Base-by-base conservation (phyloP, 1,284 basidiomycete genomes). In the Sparassis latifolia region DNA sequence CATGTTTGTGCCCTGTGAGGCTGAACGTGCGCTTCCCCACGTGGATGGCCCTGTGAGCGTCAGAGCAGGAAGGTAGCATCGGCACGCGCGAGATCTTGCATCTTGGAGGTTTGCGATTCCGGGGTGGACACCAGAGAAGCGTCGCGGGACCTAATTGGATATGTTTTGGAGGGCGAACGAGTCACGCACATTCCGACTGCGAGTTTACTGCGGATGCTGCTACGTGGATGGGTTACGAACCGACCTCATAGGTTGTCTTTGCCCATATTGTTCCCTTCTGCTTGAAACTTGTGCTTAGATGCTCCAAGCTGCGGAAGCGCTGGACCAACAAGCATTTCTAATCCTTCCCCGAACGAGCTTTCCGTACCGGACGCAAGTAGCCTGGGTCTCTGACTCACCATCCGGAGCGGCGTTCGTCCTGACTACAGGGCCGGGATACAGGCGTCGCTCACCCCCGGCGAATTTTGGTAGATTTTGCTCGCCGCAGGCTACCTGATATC, bases 81-180 rank as follows among this genome's bases (percentile, higher is more conserved):
- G 66, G 76, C 72, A 77, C 70, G 67, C 69, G 71, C 56, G 69
- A 66, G 66, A 67, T 68, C 61, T 12, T 28, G 40, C 48, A 20
- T 47, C 38, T 41, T 38, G 43, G 43, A 51, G 47, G 45, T 42
- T 49, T 47, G 41, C 20, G 58, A 54, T 62, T 60, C 59, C 63
- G 54, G 58, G 35, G 48, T 52, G 45, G 53, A 55, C 64, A 69
- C 74, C 62, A 77, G 76, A 76, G 73, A 72, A 58, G 70, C 69
- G 70, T 74, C 74, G 72, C 70, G 73, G 74, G 27, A 50, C 52
- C 54, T 49, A 44, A 30, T 41, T 62, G 59, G 58, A 61, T 58
- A 53, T 50, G 45, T 33, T 48, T 47, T 45, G 44, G 52, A 53
- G 61, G 56, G 52, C 48, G 50, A 72, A 72, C 66, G 59, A 68